A percentile compares a stretch with the other conserved stretches of the same genome.
These are phyloP conservation scores for Lactarius akahatsu DNA, from an alignment of 768 basidiomycete genomes.

Conservation along the genomic window DNA sequence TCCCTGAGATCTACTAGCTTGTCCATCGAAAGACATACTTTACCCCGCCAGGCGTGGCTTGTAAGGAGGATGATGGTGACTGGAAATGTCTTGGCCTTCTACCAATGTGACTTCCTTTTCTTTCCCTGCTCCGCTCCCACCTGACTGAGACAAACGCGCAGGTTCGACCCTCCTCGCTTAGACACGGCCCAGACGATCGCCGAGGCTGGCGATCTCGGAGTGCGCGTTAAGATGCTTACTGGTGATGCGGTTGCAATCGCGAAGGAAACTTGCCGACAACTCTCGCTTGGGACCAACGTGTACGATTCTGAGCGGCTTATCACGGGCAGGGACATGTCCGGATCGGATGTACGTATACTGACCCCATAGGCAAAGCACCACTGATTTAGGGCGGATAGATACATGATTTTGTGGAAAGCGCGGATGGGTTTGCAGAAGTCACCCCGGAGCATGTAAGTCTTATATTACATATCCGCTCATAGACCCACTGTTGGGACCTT, in stretches of 20 bases:
- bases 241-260: constrained; percentile 52
- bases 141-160: constrained; percentile 31
- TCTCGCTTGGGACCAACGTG: constrained; percentile 46
- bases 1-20: background rate
- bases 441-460: constrained; percentile 46
- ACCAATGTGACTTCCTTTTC: constrained; percentile 23
- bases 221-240: constrained; percentile 52
- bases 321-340: constrained; percentile 41
- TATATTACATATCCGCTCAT: background rate
- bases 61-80: constrained; percentile 42
- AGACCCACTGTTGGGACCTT: background rate
- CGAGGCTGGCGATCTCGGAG: constrained; percentile 45
- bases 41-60: constrained; percentile 38
- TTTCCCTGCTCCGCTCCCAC: background rate
- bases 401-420: constrained; percentile 47
- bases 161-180: constrained; percentile 47
- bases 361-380: background rate
- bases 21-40: background rate
- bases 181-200: constrained; percentile 48
- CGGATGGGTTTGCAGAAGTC: constrained; percentile 53
- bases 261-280: constrained; percentile 47
- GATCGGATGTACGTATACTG: constrained; percentile 36
- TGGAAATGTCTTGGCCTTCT: constrained; percentile 47
- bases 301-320: constrained; percentile 48
- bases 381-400: constrained; percentile 29